phyloP scores from a whole-genome alignment of 495 filamentous ascomycete species.

The Beverwykella pulmonaria region DNA sequence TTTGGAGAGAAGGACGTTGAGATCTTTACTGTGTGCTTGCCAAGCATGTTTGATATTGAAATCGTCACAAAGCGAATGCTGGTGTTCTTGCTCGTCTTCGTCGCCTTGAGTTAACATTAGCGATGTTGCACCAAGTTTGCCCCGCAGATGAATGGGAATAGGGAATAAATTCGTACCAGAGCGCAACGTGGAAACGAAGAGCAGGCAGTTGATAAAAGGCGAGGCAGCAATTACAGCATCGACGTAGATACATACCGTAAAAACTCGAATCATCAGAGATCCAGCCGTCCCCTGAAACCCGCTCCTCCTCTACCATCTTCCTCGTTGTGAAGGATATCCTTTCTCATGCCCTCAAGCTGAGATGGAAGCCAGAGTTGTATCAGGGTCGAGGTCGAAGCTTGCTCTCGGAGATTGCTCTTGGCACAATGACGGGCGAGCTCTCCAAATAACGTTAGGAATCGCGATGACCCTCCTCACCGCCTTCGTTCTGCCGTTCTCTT shows the following conservation, averaged over 20 bases:
- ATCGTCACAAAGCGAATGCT: constrained; percentile 13
- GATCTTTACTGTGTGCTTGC: neutral
- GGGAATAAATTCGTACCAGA: neutral
- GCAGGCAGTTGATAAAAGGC: too few species aligned
- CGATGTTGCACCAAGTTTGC: neutral
- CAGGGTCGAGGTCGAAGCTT: constrained; percentile 2
- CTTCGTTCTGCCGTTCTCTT: neutral
- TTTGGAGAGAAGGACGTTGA: constrained; percentile 14
- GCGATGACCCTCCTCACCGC: constrained; percentile 6
- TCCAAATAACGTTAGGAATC: neutral
- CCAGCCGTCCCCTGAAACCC: constrained; percentile 41
- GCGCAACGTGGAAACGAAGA: neutral
- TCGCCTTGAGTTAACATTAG: constrained; percentile 25
- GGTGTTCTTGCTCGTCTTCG: constrained; percentile 29
- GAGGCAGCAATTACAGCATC: neutral
- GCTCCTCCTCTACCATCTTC: constrained; percentile 30
- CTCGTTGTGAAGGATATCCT: neutral
- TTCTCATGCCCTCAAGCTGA: constrained; percentile 7
- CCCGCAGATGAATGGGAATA: neutral
- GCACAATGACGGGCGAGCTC: constrained; percentile 7
- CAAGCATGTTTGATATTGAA: constrained; percentile 13
- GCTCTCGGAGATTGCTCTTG: constrained; percentile 4
- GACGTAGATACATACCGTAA: constrained; percentile 37
- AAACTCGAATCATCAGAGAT: constrained; percentile 47
- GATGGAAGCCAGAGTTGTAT: neutral